phyloP scores from a whole-genome alignment of 768 basidiomycete species.

The Phanerochaete sordida region DNA sequence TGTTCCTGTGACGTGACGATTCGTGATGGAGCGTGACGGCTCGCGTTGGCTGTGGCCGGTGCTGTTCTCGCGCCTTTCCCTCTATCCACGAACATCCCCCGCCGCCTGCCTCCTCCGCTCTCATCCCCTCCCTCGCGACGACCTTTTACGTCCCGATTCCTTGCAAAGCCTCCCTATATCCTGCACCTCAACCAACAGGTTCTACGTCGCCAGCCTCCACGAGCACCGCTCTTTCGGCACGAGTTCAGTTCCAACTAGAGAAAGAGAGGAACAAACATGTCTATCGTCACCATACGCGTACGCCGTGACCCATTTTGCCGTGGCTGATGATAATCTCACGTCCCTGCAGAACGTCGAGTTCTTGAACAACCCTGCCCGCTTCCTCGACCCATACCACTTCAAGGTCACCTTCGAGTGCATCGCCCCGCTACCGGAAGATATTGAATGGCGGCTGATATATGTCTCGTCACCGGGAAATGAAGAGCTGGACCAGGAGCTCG shows the following conservation, averaged over 20 bases:
- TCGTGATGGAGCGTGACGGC: neutral
- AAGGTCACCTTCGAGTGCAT: slow-evolving; percentile 98
- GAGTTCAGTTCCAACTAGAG: neutral
- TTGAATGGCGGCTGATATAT: slow-evolving; percentile 98
- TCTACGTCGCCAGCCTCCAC: too few species aligned
- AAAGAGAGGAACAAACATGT: slow-evolving; percentile 42
- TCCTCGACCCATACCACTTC: slow-evolving; percentile 88
- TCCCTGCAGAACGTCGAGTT: slow-evolving; percentile 78
- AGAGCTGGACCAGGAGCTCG: slow-evolving; percentile 93
- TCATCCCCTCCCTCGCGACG: neutral
- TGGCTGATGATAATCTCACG: too few species aligned
- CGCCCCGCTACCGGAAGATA: slow-evolving; percentile 89
- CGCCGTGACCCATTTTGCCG: slow-evolving; percentile 17
- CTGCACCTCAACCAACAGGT: neutral
- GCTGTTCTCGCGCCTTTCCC: neutral
- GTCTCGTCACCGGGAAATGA: slow-evolving; percentile 92
- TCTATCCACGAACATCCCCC: neutral
- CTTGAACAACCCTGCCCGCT: slow-evolving; percentile 89
- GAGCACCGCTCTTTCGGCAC: too few species aligned
- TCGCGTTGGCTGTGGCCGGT: neutral
- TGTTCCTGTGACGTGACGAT: neutral
- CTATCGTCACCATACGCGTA: slow-evolving; percentile 68
- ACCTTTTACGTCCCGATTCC: neutral
- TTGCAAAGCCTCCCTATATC: too few species aligned
- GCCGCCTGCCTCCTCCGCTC: too few species aligned